phyloP scores from a whole-genome alignment of 768 basidiomycete genomes.

The Hericium rajendrae region DNA sequence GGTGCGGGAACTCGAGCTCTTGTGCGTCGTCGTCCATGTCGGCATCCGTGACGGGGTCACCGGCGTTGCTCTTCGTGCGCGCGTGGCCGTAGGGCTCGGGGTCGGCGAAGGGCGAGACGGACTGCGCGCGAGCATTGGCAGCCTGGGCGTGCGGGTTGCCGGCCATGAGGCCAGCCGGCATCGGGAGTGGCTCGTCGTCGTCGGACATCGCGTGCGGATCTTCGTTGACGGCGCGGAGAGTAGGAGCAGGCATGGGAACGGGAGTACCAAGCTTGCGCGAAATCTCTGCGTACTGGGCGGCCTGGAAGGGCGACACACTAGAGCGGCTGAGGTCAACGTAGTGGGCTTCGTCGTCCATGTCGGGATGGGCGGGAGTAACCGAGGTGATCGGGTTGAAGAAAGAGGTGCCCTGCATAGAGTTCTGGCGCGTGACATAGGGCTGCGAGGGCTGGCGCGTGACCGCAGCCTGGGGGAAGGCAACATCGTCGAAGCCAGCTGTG shows the following conservation, averaged over 20 bases:
- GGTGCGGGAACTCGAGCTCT: slow-evolving; percentile 16
- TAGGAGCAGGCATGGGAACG: slow-evolving; percentile 14
- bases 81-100: slow-evolving; percentile 3
- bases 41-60: slow-evolving; percentile 20
- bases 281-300: slow-evolving; percentile 65
- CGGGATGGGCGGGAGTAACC: background rate
- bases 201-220: slow-evolving; percentile 14
- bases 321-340: slow-evolving; percentile 60
- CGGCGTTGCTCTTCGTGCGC: background rate
- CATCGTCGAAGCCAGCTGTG: slow-evolving; percentile 2
- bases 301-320: slow-evolving; percentile 69
- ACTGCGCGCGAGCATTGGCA: slow-evolving; percentile 5
- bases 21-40: slow-evolving; percentile 13
- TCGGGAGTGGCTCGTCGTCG: background rate
- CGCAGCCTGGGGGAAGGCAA: slow-evolving; percentile 1
- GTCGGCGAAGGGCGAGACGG: slow-evolving; percentile 23
- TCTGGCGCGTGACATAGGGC: slow-evolving; percentile 13
- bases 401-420: slow-evolving; percentile 13
- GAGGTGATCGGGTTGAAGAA: slow-evolving; percentile 3
- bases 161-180: slow-evolving; percentile 1
- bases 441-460: slow-evolving; percentile 11
- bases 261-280: slow-evolving; percentile 39
- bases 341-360: slow-evolving; percentile 22
- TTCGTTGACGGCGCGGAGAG: slow-evolving; percentile 15
- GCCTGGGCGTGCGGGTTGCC: background rate